Evolutionary conservation across 1,284 basidiomycete genomes (phyloP), one percentile per base, ranked within the genome.

Genomic region (Hemileia vastatrix): DNA sequence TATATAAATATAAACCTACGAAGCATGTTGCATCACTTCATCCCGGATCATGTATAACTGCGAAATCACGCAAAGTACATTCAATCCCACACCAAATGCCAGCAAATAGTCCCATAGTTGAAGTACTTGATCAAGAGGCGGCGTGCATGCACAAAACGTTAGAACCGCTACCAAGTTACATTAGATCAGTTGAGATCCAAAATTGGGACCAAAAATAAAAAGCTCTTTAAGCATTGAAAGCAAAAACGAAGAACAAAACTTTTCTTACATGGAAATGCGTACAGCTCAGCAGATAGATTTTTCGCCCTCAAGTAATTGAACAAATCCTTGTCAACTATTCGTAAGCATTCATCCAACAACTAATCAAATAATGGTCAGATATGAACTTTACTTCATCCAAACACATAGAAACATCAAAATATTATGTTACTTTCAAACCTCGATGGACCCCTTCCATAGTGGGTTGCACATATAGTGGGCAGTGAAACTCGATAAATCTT

Each of bases 51-150:
- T 82, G 2, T 92, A 78, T 1, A 97, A 79, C 72, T 97, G 94
- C 2, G 94, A 92, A 63, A 97, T 93, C 6, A 97, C 90, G 74
- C 92, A 96, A 13, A 97, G 81, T 8, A 98, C 86, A 73, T 97
- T 97, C 24, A 97, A 80, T 73, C 97, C 94, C 5, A 93, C 88
- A 11, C 94, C 94, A 72, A 93, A 97, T 1, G 93, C 90, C 31
- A 97, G 82, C 11, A 98, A 81, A 75, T 97, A 98, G 77, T 98
- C 94, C 94, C 94, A 98, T 54, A 98, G 79, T 69, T 86, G 86
- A 15, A 97, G 80, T 9, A 96, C 92, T 79, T 97, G 87, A 71
- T 91, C 87, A 1, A 98, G 80, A 0, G 94, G 94, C 1, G 93
- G 93, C 13, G 94, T 97, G 72, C 93, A 95, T 8, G 93, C 94